phyloP scores from a whole-genome alignment of 1,139 yeast genomes.

The Lodderomyces pseudojiufengensis region DNA sequence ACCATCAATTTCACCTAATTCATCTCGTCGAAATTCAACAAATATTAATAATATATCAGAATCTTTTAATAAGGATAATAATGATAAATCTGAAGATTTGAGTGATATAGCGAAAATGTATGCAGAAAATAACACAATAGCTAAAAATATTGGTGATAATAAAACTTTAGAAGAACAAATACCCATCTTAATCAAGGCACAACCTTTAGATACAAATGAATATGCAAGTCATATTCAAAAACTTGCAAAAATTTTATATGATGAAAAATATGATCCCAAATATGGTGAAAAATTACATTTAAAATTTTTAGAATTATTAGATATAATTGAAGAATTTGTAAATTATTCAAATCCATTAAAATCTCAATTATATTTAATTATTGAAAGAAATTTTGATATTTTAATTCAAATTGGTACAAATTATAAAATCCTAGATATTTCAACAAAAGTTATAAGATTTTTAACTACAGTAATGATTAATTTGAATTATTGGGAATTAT shows the following conservation, averaged over 20 bases:
- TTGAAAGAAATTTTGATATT: conserved; percentile 40
- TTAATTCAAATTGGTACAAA: conserved; percentile 35
- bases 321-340: conserved; percentile 23
- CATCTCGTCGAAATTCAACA: too few species aligned
- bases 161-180: conserved; percentile 27
- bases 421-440: conserved; percentile 27
- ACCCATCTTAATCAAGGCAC: conserved; percentile 24
- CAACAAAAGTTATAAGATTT: conserved; percentile 37
- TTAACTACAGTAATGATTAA: conserved; percentile 38
- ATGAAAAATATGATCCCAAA: conserved; percentile 16
- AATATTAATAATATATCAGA: too few species aligned
- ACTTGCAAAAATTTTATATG: conserved; percentile 27
- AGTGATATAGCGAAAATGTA: too few species aligned
- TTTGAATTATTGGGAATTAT: conserved; percentile 46
- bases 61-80: too few species aligned
- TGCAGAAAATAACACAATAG: too few species aligned
- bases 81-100: too few species aligned
- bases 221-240: conserved; percentile 39
- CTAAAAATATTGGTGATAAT: conserved; percentile 2
- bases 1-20: too few species aligned
- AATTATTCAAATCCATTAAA: conserved; percentile 27
- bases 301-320: conserved; percentile 26
- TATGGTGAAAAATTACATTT: conserved; percentile 19
- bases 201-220: conserved; percentile 33
- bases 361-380: conserved; percentile 31